Evolutionary conservation across 176 grass and related monocot genomes (phyloP).

Genomic region (Oryza australiensis): DNA sequence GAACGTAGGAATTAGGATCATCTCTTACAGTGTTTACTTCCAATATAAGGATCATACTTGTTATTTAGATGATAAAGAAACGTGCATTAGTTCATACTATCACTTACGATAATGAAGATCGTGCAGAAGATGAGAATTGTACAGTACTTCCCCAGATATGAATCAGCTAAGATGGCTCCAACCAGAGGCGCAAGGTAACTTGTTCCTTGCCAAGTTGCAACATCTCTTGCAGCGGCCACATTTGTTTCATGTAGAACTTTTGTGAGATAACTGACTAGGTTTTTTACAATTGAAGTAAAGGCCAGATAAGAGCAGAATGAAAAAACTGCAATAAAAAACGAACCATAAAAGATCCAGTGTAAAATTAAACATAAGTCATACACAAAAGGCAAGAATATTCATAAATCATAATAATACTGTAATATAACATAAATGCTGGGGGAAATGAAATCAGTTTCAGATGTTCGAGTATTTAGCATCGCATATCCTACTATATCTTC

Average conservation of each 20-base stretch:
- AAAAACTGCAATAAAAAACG: slow-evolving; percentile 44
- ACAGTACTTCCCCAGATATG: slow-evolving; percentile 66
- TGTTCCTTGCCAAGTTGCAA: slow-evolving; percentile 55
- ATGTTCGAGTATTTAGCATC: slow-evolving; percentile 11
- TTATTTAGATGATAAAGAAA: slow-evolving; percentile 13
- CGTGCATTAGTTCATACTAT: not conserved
- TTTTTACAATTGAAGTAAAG: slow-evolving; percentile 52
- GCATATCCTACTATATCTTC: slow-evolving; percentile 8
- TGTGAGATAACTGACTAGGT: slow-evolving; percentile 66
- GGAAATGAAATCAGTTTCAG: not conserved
- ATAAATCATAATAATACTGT: not conserved
- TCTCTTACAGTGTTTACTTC: not conserved
- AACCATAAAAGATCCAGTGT: not conserved
- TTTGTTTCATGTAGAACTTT: slow-evolving; percentile 63
- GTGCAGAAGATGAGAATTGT: slow-evolving; percentile 63
- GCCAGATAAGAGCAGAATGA: slow-evolving; percentile 60
- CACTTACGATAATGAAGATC: slow-evolving; percentile 67
- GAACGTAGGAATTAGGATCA: slow-evolving; percentile 3
- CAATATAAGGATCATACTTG: not conserved
- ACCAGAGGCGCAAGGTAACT: slow-evolving; percentile 48
- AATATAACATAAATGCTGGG: not conserved
- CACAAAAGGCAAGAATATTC: not conserved
- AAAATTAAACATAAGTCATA: not conserved
- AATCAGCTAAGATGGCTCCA: slow-evolving; percentile 81
- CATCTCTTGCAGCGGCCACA: slow-evolving; percentile 53